Percentiles rank a stretch among this genome's conserved stretches.
phyloP scores from a whole-genome alignment of 2,329 filamentous ascomycete species.

The Xylariaceae sp. region DNA sequence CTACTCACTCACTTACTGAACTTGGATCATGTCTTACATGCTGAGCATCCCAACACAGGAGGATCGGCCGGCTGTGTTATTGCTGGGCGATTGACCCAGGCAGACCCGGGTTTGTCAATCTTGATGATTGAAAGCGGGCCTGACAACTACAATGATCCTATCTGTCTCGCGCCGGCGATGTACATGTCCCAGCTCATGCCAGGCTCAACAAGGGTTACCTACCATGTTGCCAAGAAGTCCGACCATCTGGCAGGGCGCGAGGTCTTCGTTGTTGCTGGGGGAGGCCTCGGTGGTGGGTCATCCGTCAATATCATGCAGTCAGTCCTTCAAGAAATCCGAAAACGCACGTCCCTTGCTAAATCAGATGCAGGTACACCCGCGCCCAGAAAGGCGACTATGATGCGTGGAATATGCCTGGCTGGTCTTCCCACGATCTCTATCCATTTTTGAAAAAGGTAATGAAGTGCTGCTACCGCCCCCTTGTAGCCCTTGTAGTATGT shows the following conservation, averaged over 20 bases:
- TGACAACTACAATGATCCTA: conserved; percentile 4
- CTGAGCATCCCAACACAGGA: conserved; percentile 8
- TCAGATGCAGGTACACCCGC: conserved; percentile 26
- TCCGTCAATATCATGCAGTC: conserved; percentile 45
- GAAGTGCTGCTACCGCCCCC: not conserved
- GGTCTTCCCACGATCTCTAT: conserved; percentile 35
- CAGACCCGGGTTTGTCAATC: conserved; percentile 16
- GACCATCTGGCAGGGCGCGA: conserved; percentile 40
- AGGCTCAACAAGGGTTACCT: conserved; percentile 38
- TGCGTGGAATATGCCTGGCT: conserved; percentile 27
- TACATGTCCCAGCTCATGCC: conserved; percentile 45
- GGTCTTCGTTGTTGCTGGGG: conserved; percentile 36
- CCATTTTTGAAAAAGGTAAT: conserved; percentile 46
- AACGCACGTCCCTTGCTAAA: not conserved
- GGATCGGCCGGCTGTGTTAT: conserved; percentile 20
- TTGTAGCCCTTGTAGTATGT: not conserved
- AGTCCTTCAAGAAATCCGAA: not conserved
- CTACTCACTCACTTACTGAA: not conserved
- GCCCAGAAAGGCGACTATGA: conserved; percentile 32
- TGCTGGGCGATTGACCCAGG: conserved; percentile 16
- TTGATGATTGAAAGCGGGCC: conserved; percentile 19
- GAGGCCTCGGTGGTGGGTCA: conserved; percentile 51
- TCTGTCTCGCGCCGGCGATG: conserved; percentile 41
- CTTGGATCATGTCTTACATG: not conserved
- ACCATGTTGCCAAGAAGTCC: conserved; percentile 34